A percentile compares a stretch with the other conserved stretches of the same genome.
Conservation (phyloP, 2,329 filamentous ascomycete species). For the Rutstroemia sp. region DNA sequence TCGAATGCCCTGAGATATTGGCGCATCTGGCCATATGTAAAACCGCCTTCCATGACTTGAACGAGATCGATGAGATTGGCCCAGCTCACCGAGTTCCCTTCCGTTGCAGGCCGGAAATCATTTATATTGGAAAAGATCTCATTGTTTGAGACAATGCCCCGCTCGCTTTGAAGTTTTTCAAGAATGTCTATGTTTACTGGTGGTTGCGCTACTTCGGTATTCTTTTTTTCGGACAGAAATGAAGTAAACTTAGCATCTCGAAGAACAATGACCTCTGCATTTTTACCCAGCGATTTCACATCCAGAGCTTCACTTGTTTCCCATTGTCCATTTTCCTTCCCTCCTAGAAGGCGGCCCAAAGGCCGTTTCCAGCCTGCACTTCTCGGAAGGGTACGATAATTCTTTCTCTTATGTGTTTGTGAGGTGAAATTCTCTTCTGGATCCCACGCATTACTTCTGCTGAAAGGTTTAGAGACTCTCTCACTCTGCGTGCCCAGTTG, state of each 20-base stretch:
- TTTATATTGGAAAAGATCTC: slow-evolving; percentile 28
- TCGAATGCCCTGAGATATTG: slow-evolving; percentile 18
- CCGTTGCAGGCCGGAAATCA: slow-evolving; percentile 19
- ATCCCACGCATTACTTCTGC: no score
- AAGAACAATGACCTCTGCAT: slow-evolving; percentile 27
- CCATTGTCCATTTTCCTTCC: slow-evolving; percentile 15
- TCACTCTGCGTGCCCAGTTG: no score
- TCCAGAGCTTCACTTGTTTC: slow-evolving; percentile 19
- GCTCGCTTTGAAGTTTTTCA: slow-evolving; percentile 22
- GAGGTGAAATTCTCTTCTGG: no score
- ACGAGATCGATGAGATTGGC: slow-evolving; percentile 25
- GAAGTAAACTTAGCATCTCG: slow-evolving; percentile 21
- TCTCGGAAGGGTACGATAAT: no score
- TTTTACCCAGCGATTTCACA: slow-evolving; percentile 14
- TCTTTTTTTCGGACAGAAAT: slow-evolving; percentile 6
- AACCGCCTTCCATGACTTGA: slow-evolving; percentile 21
- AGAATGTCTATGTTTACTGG: slow-evolving; percentile 27
- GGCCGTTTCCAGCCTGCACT: no score
- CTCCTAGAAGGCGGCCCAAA: not conserved
- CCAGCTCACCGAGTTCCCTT: slow-evolving; percentile 16
- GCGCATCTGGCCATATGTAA: slow-evolving; percentile 26
- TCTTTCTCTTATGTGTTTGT: no score
- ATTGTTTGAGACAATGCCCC: slow-evolving; percentile 19
- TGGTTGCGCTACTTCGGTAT: not conserved
- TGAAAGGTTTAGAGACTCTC: no score